Base-by-base conservation (phyloP, 2,329 filamentous ascomycete genomes). In the Aspergillus sclerotialis region DNA sequence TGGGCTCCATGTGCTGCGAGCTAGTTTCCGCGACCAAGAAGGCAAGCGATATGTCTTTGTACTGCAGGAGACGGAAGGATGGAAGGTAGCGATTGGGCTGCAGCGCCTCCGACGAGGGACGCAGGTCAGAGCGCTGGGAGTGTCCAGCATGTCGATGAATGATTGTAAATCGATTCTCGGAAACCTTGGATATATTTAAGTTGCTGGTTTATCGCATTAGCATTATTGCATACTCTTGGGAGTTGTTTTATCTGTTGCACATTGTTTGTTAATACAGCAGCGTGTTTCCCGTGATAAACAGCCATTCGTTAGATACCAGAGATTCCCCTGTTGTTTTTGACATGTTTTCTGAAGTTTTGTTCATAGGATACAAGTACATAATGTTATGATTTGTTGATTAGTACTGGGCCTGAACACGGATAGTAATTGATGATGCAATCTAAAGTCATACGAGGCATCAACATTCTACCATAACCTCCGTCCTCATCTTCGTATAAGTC, bases 21-120 rank as follows among this genome's bases (percentile, higher is more conserved):
- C 75, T 10, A 73, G 64, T 30, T 60, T 77, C 30, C 68, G 75
- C 38, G 77, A 80, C 47, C 63, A 69, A 33, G 75, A 80, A 46
- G 73, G 73, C 40, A 78, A 76, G 48, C 69, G 68, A 45, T 80
- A 78, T 47, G 70, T 78, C 44, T 80, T 80, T 46, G 64, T 81
- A 13, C 55, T 81, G 33, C 66, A 70, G 28, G 68, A 76, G 37
- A 66, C 61, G 11, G 76, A 81, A 51, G 74, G 69, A 24, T 80
- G 75, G 75, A 81, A 81, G 53, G 69, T 80, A 13, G 72, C 71
- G 1, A 59, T 74, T 26, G 77, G 77, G 2, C 55, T 81, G 28
- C 67, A 75, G 51, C 63, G 71, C 16, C 56, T 81, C 40, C 62
- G 69, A 30, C 68, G 70, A 42, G 75, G 77, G 11, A 70, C 67